A percentile compares a stretch with the other conserved stretches of the same genome.
phyloP scores from a whole-genome alignment of 2,329 filamentous ascomycete species.

The Alternaria brassicicola region DNA sequence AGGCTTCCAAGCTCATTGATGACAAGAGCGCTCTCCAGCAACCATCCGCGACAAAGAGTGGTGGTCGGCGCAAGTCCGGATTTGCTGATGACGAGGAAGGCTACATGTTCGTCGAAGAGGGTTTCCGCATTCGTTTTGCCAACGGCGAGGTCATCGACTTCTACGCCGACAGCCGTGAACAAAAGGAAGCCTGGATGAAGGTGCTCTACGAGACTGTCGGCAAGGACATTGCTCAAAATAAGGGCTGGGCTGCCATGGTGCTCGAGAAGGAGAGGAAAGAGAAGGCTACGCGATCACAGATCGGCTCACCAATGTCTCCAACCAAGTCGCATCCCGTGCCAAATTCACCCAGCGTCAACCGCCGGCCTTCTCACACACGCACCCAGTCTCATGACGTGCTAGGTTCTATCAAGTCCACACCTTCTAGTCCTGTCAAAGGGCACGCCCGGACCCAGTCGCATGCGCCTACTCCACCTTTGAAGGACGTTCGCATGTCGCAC shows the following conservation, averaged over 20 bases:
- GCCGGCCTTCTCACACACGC: conserved; percentile 33
- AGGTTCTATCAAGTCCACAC: conserved; percentile 26
- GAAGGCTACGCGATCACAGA: conserved; percentile 33
- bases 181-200: conserved; percentile 96
- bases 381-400: conserved; percentile 40
- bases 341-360: conserved; percentile 14
- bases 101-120: conserved; percentile 99
- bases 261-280: conserved; percentile 54
- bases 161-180: conserved; percentile 84
- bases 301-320: conserved; percentile 28
- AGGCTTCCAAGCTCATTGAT: conserved; percentile 91
- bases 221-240: conserved; percentile 58
- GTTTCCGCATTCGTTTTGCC: conserved; percentile 97
- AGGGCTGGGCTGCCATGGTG: conserved; percentile 68
- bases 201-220: conserved; percentile 75
- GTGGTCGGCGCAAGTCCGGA: conserved; percentile 85
- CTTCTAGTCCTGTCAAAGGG: conserved; percentile 40
- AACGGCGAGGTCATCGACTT: conserved; percentile 99
- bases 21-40: conserved; percentile 84
- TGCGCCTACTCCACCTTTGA: conserved; percentile 39
- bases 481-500: conserved; percentile 34
- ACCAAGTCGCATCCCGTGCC: conserved; percentile 26
- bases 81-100: conserved; percentile 99
- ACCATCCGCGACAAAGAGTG: conserved; percentile 74
- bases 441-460: conserved; percentile 44